phyloP scores from a whole-genome alignment of 495 filamentous ascomycete genomes.

The Talaromyces ruber region DNA sequence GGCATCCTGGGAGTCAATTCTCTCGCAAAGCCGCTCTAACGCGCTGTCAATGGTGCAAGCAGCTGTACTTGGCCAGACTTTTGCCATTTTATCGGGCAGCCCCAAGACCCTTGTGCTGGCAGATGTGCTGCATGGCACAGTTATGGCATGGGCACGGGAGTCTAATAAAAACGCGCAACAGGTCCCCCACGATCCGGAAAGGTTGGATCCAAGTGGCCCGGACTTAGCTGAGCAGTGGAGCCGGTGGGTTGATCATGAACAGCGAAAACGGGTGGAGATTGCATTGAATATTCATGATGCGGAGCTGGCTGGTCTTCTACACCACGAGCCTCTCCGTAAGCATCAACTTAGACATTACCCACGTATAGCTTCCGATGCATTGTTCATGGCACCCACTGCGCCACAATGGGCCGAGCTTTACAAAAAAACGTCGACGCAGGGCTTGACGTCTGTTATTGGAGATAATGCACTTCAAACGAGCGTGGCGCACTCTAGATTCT shows the following conservation, averaged over 20 bases:
- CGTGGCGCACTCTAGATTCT: no score
- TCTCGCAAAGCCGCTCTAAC: conserved; percentile 15
- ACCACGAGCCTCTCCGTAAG: conserved; percentile 25
- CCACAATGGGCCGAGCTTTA: conserved; percentile 12
- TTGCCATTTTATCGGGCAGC: conserved; percentile 24
- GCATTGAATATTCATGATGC: conserved; percentile 24
- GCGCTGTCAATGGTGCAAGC: conserved; percentile 25
- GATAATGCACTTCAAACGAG: no score
- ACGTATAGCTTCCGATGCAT: conserved; percentile 13
- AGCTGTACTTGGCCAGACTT: conserved; percentile 28
- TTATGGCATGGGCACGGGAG: no score
- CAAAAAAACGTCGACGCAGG: no score
- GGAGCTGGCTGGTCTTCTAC: conserved; percentile 23
- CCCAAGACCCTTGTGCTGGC: conserved; percentile 7
- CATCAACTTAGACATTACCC: conserved; percentile 15
- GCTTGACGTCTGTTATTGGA: no score
- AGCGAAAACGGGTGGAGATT: conserved; percentile 13
- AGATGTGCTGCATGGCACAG: no score
- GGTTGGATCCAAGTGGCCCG: conserved; percentile 2
- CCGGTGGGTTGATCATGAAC: conserved; percentile 12
- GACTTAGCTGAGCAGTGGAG: conserved; percentile 13
- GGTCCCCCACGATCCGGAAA: no score
- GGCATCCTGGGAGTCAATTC: conserved; percentile 20
- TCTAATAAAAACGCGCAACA: background rate
- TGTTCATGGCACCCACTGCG: conserved; percentile 25